Evolutionary conservation across 495 filamentous ascomycete genomes (phyloP).

Genomic region (Penicillium herquei): DNA sequence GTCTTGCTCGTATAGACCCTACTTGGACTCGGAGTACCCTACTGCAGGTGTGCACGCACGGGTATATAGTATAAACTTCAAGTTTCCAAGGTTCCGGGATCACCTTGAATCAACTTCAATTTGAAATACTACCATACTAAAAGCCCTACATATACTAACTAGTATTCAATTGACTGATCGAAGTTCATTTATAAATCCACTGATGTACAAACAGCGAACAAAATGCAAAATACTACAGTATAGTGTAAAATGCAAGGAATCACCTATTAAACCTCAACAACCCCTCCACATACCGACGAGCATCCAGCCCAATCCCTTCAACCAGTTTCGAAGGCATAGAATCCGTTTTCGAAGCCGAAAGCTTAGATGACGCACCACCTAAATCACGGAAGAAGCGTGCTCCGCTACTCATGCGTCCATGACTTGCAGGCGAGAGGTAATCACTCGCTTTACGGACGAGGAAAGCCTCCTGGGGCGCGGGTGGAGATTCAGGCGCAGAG

Average conservation of each 20-base stretch:
- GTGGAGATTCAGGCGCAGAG: neutral
- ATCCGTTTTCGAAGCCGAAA: constrained; percentile 28
- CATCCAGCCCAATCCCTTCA: constrained; percentile 89
- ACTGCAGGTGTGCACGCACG: too few relatives aligned
- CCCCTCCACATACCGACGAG: constrained; percentile 80
- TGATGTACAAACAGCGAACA: too few relatives aligned
- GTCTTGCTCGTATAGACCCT: too few relatives aligned
- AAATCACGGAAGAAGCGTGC: constrained; percentile 49
- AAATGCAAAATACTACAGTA: too few relatives aligned
- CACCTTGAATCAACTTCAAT: too few relatives aligned
- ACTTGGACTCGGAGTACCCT: too few relatives aligned
- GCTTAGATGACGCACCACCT: constrained; percentile 34
- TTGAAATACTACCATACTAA: too few relatives aligned
- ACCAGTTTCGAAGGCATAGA: constrained; percentile 65
- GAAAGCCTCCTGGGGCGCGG: constrained; percentile 65
- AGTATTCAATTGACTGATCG: too few relatives aligned
- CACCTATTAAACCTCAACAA: constrained; percentile 73
- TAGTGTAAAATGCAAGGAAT: constrained; percentile 4
- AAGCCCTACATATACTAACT: too few relatives aligned
- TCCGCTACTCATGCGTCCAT: constrained; percentile 40
- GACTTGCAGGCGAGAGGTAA: constrained; percentile 33
- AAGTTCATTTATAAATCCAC: too few relatives aligned
- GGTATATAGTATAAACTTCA: neutral
- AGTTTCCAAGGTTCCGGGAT: too few relatives aligned
- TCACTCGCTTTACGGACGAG: constrained; percentile 78